phyloP scores from a whole-genome alignment of 1,284 basidiomycete species.

The Marasmius sp. region DNA sequence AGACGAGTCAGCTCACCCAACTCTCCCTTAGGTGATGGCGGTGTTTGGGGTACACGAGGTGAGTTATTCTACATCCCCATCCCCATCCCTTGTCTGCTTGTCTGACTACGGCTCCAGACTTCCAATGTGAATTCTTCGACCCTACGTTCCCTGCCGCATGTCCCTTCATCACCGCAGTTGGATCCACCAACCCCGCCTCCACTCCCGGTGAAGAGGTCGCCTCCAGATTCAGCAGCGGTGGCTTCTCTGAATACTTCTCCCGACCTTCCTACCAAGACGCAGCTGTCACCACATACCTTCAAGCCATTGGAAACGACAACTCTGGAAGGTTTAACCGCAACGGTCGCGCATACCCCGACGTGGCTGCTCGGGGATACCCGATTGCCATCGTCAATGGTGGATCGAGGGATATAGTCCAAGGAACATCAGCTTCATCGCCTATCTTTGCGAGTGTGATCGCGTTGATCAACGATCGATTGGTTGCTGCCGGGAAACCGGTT shows the following conservation, averaged over 20 bases:
- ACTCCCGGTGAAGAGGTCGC: constrained; percentile 20
- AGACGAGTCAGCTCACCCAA: neutral
- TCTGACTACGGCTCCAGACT: neutral
- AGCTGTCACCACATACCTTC: constrained; percentile 30
- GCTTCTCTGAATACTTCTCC: constrained; percentile 36
- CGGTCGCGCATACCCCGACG: constrained; percentile 38
- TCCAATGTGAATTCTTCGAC: constrained; percentile 28
- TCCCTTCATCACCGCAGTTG: constrained; percentile 36
- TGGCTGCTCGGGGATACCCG: constrained; percentile 33
- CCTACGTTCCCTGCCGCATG: constrained; percentile 37
- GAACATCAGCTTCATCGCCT: constrained; percentile 38
- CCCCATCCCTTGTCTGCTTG: neutral
- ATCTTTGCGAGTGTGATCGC: constrained; percentile 36
- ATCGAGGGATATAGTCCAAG: constrained; percentile 17
- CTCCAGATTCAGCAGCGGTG: constrained; percentile 29
- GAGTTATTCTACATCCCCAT: neutral
- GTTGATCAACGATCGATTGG: constrained; percentile 35
- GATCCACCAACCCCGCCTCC: constrained; percentile 19
- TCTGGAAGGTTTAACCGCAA: constrained; percentile 25
- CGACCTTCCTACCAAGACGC: constrained; percentile 32
- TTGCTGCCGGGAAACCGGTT: constrained; percentile 28
- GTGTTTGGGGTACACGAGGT: constrained; percentile 26
- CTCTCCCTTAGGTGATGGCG: constrained; percentile 27
- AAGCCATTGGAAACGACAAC: constrained; percentile 28
- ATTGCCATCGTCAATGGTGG: constrained; percentile 17